phyloP scores from a whole-genome alignment of 2,329 filamentous ascomycete genomes.

The Whalleya microplaca region DNA sequence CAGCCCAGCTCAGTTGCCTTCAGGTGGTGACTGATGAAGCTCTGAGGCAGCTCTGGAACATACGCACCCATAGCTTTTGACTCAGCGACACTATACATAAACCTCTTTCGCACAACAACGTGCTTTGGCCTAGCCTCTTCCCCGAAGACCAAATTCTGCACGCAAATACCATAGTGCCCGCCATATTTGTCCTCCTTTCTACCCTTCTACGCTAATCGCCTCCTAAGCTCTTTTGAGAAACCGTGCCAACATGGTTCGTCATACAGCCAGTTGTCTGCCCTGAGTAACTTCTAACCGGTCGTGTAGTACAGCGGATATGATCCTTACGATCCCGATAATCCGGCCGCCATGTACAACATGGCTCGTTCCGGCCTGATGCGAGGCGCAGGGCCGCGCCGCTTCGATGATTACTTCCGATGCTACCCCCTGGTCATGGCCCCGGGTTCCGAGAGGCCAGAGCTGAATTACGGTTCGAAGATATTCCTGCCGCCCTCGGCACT shows the following conservation, averaged over 20 bases:
- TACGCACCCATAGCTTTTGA: neutral
- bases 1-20: constrained; percentile 16
- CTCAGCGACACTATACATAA: neutral
- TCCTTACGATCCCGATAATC: constrained; percentile 51
- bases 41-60: neutral
- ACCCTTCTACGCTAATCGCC: neutral
- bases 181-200: neutral
- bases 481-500: constrained; percentile 95
- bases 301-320: constrained; percentile 38
- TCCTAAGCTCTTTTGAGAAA: constrained; percentile 3
- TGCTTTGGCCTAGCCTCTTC: neutral
- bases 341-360: constrained; percentile 55
- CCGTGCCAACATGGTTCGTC: constrained; percentile 18
- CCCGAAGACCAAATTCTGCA: neutral
- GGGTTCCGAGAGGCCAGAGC: constrained; percentile 82
- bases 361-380: constrained; percentile 48
- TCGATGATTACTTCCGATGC: constrained; percentile 98
- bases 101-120: neutral
- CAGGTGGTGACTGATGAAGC: neutral
- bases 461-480: constrained; percentile 97
- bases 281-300: neutral
- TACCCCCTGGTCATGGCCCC: constrained; percentile 95
- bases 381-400: constrained; percentile 68
- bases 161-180: neutral
- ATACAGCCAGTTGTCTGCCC: constrained; percentile 7